These are phyloP conservation scores for Glycine latifolia DNA, from an alignment of 306 rosid genomes.

Conservation along the genomic window DNA sequence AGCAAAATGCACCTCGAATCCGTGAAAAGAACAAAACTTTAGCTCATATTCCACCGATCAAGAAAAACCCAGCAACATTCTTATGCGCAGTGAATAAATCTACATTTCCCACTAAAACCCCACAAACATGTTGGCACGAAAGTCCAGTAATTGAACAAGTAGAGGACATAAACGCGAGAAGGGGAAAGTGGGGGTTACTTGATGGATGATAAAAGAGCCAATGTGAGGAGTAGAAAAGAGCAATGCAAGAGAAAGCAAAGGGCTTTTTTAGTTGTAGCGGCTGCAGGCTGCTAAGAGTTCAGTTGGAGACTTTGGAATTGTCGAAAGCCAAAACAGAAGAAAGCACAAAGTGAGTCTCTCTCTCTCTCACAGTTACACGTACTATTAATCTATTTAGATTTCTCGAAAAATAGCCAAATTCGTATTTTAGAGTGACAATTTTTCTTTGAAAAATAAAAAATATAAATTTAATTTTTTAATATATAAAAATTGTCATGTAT, in stretches of 20 bases:
- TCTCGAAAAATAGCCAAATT: too few relatives aligned
- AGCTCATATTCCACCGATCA: slow-evolving; percentile 6
- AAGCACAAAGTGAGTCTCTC: not conserved
- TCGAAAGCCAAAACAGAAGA: not conserved
- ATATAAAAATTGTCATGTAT: too few relatives aligned
- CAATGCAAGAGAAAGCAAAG: not conserved
- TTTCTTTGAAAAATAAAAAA: too few relatives aligned
- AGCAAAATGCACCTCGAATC: slow-evolving; percentile 9
- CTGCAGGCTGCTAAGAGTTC: not conserved
- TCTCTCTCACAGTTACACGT: not conserved
- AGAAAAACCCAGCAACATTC: not conserved
- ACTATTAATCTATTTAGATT: too few relatives aligned
- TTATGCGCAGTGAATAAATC: not conserved
- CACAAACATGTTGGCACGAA: not conserved
- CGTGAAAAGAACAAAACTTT: slow-evolving; percentile 32
- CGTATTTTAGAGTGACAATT: too few relatives aligned
- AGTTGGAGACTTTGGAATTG: not conserved
- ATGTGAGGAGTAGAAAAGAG: not conserved
- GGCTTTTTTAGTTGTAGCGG: not conserved
- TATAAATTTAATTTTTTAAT: too few relatives aligned
- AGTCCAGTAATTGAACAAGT: not conserved
- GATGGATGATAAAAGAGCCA: not conserved
- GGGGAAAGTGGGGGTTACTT: slow-evolving; percentile 1
- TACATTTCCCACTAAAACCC: not conserved
- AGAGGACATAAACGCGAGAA: not conserved